These are phyloP conservation scores for Gyrodon lividus DNA, from an alignment of 768 basidiomycete species.

Conservation along the genomic window DNA sequence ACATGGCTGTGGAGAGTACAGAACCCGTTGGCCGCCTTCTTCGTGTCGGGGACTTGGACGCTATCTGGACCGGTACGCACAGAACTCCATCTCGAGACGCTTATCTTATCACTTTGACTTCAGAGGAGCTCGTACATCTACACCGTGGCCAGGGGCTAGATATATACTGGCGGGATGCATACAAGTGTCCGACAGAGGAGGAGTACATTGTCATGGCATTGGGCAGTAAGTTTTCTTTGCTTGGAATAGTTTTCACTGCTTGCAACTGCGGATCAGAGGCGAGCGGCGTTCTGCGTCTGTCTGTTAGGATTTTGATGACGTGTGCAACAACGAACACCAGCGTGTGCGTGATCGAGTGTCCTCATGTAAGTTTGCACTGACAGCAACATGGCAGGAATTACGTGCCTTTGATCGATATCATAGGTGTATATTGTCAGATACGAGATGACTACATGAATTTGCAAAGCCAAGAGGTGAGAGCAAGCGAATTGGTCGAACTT, in stretches of 20 bases:
- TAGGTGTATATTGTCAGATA: conserved; percentile 89
- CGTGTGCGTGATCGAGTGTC: conserved; percentile 41
- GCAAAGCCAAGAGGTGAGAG: conserved; percentile 66
- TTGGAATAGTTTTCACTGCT: neutral
- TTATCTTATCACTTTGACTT: neutral
- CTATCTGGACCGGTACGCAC: conserved; percentile 64
- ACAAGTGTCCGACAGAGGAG: conserved; percentile 86
- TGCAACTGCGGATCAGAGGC: conserved; percentile 58
- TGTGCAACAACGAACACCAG: conserved; percentile 56
- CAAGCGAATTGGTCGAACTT: neutral
- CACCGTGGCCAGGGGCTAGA: conserved; percentile 93
- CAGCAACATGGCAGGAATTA: conserved; percentile 57
- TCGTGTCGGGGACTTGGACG: conserved; percentile 50
- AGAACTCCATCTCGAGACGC: conserved; percentile 1
- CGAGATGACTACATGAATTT: conserved; percentile 92
- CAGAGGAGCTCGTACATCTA: conserved; percentile 64
- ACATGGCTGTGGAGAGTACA: neutral
- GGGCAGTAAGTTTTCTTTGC: conserved; percentile 66
- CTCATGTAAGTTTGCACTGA: neutral
- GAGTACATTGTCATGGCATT: conserved; percentile 93
- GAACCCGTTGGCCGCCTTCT: conserved; percentile 19
- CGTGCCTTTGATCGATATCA: conserved; percentile 82
- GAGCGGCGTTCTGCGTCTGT: conserved; percentile 84
- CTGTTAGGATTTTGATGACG: conserved; percentile 95
- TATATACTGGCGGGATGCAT: conserved; percentile 84